Base-by-base conservation (phyloP, 1,284 basidiomycete species). In the Sparassis latifolia region DNA sequence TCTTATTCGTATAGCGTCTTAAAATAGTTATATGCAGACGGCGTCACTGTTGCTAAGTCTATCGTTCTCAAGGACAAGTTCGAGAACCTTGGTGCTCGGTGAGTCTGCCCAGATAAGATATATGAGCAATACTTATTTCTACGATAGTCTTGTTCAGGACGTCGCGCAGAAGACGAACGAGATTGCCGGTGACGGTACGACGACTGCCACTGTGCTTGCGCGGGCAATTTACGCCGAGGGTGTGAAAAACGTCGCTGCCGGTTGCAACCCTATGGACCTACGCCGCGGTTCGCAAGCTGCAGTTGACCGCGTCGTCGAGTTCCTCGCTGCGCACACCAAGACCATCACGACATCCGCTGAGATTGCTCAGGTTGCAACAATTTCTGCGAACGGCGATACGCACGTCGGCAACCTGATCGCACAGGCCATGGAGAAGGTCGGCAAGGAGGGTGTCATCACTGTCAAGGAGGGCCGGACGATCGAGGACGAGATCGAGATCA, bases 351-450 rank as follows among this genome's bases (percentile, higher is more conserved):
- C 96, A 42, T 93, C 89, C 12, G 92, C 92, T 47, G 96, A 99
- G 76, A 98, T 99, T 65, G 93, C 96, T 28, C 91, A 94, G 71
- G 95, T 99, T 56, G 96, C 96, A 20, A 99, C 96, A 62, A 99
- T 99, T 70, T 97, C 93, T 42, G 96, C 95, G 51, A 99, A 99
- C 71, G 96, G 95, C 55, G 95, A 98, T 73, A 78, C 75, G 27
- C 94, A 98, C 69, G 82, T 99, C 60, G 96, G 96, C 50, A 85
- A 88, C 69, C 82, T 99, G 65, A 98, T 98, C 70, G 94, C 96
- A n/a, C 92, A 94, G 66, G 96, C 96, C 2, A 98, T 98, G 96
- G 96, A 98, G 75, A 97, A 97, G 73, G 96, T 98, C 56, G 96
- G 96, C 68, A 97, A 97, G 77, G 96, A 99, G 74, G 96, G 96